Conservation (phyloP, 1,284 basidiomycete species). For the Ceratobasidium theobromae region DNA sequence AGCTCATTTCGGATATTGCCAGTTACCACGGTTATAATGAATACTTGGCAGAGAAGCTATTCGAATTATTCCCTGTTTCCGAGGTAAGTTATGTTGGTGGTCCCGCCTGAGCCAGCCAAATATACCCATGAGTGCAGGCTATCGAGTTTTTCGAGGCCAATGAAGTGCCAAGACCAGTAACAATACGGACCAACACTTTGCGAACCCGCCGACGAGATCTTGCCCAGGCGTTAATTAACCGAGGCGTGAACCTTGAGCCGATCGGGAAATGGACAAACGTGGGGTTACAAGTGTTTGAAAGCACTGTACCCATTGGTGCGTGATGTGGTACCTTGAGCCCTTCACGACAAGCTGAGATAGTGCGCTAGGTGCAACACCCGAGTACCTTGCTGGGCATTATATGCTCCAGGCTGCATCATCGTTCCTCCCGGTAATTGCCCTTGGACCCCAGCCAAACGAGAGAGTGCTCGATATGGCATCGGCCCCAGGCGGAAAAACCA, state of each 20-base stretch:
- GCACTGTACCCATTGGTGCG: slow-evolving; percentile 86
- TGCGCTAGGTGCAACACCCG: slow-evolving; percentile 81
- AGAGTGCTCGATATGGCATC: slow-evolving; percentile 98
- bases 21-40: slow-evolving; percentile 98
- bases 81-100: slow-evolving; percentile 61
- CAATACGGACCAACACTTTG: slow-evolving; percentile 96
- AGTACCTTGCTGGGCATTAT: slow-evolving; percentile 98
- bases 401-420: slow-evolving; percentile 99
- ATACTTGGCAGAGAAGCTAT: slow-evolving; percentile 92
- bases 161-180: slow-evolving; percentile 94
- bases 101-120: slow-evolving; percentile 7
- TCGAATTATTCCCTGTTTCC: slow-evolving; percentile 88
- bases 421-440: slow-evolving; percentile 97
- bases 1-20: slow-evolving; percentile 84
- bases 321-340: slow-evolving; percentile 1
- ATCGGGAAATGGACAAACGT: slow-evolving; percentile 99
- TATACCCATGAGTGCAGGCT: slow-evolving; percentile 56
- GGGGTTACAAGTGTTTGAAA: slow-evolving; percentile 97
- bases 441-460: slow-evolving; percentile 90
- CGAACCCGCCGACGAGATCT: slow-evolving; percentile 92
- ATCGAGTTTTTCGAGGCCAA: slow-evolving; percentile 99
- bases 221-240: slow-evolving; percentile 91
- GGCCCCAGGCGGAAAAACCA: slow-evolving; percentile 97
- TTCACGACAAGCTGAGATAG: background rate
- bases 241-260: slow-evolving; percentile 95